These are phyloP conservation scores for Neofusicoccum sp. DNA, from an alignment of 2,329 filamentous ascomycete species.

Conservation along the genomic window DNA sequence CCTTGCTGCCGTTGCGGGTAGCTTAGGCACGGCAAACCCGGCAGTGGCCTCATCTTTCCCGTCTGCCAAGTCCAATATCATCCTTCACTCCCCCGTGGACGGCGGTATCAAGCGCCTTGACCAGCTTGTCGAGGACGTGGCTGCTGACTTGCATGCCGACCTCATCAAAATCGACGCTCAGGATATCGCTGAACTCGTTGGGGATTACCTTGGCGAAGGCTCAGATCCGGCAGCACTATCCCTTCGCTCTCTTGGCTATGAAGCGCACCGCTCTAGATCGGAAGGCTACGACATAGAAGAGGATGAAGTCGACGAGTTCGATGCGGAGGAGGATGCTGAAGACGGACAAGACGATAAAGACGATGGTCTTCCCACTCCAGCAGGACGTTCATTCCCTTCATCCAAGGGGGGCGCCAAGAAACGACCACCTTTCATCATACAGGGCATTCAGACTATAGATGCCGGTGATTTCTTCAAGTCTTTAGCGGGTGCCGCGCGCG, in stretches of 20 bases:
- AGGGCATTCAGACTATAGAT: neutral
- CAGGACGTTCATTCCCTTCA: neutral
- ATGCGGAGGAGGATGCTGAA: slow-evolving; percentile 45
- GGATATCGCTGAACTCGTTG: slow-evolving; percentile 67
- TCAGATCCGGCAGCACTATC: slow-evolving; percentile 48
- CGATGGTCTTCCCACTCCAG: neutral
- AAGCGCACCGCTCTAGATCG: slow-evolving; percentile 42
- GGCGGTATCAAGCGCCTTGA: slow-evolving; percentile 57
- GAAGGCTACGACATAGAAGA: slow-evolving; percentile 38
- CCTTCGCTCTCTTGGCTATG: slow-evolving; percentile 50
- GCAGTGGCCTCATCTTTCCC: slow-evolving; percentile 46
- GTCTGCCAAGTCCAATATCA: slow-evolving; percentile 54
- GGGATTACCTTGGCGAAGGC: slow-evolving; percentile 66
- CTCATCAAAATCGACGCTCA: slow-evolving; percentile 67
- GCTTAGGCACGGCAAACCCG: slow-evolving; percentile 38
- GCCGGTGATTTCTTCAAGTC: neutral
- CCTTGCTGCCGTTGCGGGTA: slow-evolving; percentile 50
- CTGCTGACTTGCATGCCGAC: slow-evolving; percentile 62
- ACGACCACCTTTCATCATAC: neutral
- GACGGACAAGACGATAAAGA: slow-evolving; percentile 27
- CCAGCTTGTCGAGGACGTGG: slow-evolving; percentile 62
- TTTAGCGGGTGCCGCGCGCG: neutral
- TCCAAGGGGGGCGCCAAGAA: slow-evolving; percentile 24
- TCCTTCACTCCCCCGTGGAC: slow-evolving; percentile 59
- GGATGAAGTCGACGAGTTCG: slow-evolving; percentile 46